These are phyloP conservation scores for Hanseniaspora lachancei DNA, from an alignment of 805 yeast genomes.

Conservation along the genomic window DNA sequence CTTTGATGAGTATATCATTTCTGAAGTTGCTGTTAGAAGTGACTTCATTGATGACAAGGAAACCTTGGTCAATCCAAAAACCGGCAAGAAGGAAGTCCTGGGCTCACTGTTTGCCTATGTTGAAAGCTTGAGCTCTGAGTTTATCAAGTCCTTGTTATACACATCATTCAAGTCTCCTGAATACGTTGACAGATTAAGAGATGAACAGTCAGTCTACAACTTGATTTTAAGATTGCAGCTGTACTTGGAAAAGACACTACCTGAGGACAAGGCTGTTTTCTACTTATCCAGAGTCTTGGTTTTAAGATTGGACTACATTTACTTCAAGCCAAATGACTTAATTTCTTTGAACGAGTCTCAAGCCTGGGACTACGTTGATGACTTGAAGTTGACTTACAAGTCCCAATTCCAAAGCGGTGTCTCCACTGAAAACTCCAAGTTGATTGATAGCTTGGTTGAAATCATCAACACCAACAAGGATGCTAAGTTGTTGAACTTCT, in stretches of 20 bases:
- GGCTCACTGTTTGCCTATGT: constrained; percentile 80
- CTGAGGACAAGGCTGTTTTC: constrained; percentile 36
- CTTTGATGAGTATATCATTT: constrained; percentile 45
- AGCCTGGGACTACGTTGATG: constrained; percentile 52
- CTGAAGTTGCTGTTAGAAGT: constrained; percentile 56
- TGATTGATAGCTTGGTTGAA: constrained; percentile 53
- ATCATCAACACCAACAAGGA: constrained; percentile 49
- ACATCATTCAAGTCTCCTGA: constrained; percentile 93
- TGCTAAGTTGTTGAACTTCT: constrained; percentile 42
- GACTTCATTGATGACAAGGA: constrained; percentile 67
- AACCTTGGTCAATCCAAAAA: constrained; percentile 44
- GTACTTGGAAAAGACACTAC: constrained; percentile 57
- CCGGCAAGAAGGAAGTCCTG: constrained; percentile 58
- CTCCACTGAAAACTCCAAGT: constrained; percentile 32
- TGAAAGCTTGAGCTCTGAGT: constrained; percentile 91
- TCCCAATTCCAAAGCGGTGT: constrained; percentile 15
- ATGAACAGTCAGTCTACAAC: constrained; percentile 64
- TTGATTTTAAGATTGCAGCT: constrained; percentile 74
- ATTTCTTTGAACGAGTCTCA: constrained; percentile 53
- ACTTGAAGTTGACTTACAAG: constrained; percentile 3
- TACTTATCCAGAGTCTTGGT: constrained; percentile 61
- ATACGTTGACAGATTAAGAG: constrained; percentile 78
- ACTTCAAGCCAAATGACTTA: constrained; percentile 76
- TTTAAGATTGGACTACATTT: constrained; percentile 81
- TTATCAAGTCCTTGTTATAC: constrained; percentile 70